A percentile compares a stretch with the other conserved stretches of the same genome.
Conservation (phyloP, 257 asterid genomes). For the Handroanthus guayacan region DNA sequence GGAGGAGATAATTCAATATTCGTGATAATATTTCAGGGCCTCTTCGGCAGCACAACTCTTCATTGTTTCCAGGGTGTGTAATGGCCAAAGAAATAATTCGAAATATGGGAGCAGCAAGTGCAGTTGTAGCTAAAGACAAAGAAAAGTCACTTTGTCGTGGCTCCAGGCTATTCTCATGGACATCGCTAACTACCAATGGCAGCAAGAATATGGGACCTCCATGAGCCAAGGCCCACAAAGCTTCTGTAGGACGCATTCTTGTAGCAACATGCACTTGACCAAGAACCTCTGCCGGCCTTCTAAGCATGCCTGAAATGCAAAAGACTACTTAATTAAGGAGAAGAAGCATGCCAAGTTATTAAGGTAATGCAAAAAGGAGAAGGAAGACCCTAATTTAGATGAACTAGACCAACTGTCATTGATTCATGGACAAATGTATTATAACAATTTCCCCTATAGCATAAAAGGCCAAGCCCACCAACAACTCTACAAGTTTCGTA, state of each 20-base stretch:
- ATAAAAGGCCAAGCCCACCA: constrained; percentile 17
- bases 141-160: constrained; percentile 78
- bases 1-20: constrained; percentile 87
- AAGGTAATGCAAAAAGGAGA: constrained; percentile 32
- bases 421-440: constrained; percentile 28
- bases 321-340: constrained; percentile 33
- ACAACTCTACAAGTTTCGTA: constrained; percentile 27
- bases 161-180: constrained; percentile 85
- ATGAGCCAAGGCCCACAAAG: constrained; percentile 96
- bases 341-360: constrained; percentile 31
- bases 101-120: constrained; percentile 92
- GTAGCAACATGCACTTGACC: constrained; percentile 98
- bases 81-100: constrained; percentile 91
- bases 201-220: constrained; percentile 97
- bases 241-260: constrained; percentile 92
- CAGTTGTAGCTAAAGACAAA: constrained; percentile 71
- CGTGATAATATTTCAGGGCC: constrained; percentile 97
- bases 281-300: constrained; percentile 98
- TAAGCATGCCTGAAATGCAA: constrained; percentile 70
- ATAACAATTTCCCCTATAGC: constrained; percentile 9
- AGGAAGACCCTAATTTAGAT: constrained; percentile 11
- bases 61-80: constrained; percentile 88
- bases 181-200: constrained; percentile 84
- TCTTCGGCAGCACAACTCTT: constrained; percentile 84
- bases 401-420: constrained; percentile 7